Conservation (phyloP, 2,329 filamentous ascomycete species). For the Hawksworthiomyces lignivorus region DNA sequence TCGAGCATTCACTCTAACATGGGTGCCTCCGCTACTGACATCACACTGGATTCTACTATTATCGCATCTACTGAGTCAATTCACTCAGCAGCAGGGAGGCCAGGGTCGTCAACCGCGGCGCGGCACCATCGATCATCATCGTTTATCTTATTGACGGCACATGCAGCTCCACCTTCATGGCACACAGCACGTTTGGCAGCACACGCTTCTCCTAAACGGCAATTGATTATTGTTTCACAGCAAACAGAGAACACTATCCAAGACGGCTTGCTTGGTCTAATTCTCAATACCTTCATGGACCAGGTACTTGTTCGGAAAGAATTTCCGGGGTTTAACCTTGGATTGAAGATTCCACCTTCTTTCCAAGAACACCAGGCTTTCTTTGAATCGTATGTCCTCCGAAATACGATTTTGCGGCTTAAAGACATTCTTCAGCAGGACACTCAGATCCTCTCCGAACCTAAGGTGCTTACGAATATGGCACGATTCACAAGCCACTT, state of each 20-base stretch:
- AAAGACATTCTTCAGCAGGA: constrained; percentile 63
- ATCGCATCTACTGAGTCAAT: constrained; percentile 34
- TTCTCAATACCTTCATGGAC: constrained; percentile 74
- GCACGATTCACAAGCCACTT: constrained; percentile 73
- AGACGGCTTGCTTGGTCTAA: constrained; percentile 68
- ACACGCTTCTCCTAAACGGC: constrained; percentile 52
- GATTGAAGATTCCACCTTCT: constrained; percentile 80
- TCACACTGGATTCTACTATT: constrained; percentile 5
- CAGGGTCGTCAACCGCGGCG: constrained; percentile 23
- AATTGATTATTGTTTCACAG: constrained; percentile 30
- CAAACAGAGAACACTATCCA: constrained; percentile 62
- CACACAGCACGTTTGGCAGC: constrained; percentile 57
- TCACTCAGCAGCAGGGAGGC: constrained; percentile 21
- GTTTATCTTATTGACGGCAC: constrained; percentile 77
- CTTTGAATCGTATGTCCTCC: constrained; percentile 84
- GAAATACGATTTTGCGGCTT: constrained; percentile 64
- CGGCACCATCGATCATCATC: constrained; percentile 76
- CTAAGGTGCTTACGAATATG: constrained; percentile 78
- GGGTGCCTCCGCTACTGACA: constrained; percentile 4
- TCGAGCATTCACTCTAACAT: constrained; percentile 12
- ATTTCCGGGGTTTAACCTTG: constrained; percentile 79
- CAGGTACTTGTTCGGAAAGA: constrained; percentile 83
- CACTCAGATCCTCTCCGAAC: constrained; percentile 67
- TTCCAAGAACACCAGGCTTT: constrained; percentile 93
- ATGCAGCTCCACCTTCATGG: constrained; percentile 49